A percentile compares a stretch with the other conserved stretches of the same genome.
These are phyloP conservation scores for Bacidia gigantensis DNA, from an alignment of 495 filamentous ascomycete genomes.

Conservation along the genomic window DNA sequence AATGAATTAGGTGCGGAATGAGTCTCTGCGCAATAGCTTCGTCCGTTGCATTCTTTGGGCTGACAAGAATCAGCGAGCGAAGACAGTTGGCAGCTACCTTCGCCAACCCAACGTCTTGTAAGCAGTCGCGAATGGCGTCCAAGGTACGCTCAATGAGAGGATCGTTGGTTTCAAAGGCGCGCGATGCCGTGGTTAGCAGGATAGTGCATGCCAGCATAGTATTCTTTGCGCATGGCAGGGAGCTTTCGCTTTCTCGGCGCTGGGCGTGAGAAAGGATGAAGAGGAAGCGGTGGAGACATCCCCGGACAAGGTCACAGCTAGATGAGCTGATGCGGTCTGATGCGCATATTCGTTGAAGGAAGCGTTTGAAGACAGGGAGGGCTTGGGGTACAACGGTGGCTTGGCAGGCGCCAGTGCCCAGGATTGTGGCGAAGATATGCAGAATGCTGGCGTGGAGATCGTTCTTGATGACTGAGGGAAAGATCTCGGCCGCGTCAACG, in stretches of 20 bases:
- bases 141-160: constrained; percentile 54
- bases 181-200: constrained; percentile 66
- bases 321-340: constrained; percentile 23
- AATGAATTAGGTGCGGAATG: constrained; percentile 61
- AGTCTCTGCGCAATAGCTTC: constrained; percentile 60
- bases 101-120: constrained; percentile 62
- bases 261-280: constrained; percentile 71
- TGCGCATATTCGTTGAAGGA: constrained; percentile 52
- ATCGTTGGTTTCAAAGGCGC: constrained; percentile 57
- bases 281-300: constrained; percentile 64
- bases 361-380: constrained; percentile 82
- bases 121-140: constrained; percentile 67
- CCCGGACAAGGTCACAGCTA: constrained; percentile 37
- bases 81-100: constrained; percentile 82
- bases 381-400: constrained; percentile 77
- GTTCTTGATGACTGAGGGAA: constrained; percentile 89
- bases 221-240: constrained; percentile 83
- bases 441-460: constrained; percentile 94
- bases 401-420: constrained; percentile 77
- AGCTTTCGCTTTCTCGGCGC: constrained; percentile 65
- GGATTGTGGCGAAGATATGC: constrained; percentile 89
- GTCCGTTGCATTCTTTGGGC: constrained; percentile 49
- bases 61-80: constrained; percentile 62
- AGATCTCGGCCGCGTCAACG: constrained; percentile 86
- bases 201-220: constrained; percentile 78